A percentile compares a stretch with the other conserved stretches of the same genome.
Conservation (phyloP, 495 filamentous ascomycete genomes). For the Tuber brumale region DNA sequence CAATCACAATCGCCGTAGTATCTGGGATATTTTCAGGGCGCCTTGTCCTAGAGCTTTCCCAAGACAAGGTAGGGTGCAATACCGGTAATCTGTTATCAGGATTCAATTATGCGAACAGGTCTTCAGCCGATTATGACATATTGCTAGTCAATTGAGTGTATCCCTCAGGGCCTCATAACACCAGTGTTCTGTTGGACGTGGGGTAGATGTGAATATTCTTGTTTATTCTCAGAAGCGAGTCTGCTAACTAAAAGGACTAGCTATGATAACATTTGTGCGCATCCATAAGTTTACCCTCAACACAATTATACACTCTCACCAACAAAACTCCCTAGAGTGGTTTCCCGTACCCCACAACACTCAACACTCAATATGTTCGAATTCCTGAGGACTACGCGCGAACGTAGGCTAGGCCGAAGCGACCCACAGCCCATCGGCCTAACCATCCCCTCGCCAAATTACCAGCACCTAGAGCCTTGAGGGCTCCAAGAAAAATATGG, state of each 20-base stretch:
- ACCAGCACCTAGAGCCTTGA: neutral
- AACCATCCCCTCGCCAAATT: neutral
- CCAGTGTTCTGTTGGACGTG: too few relatives aligned
- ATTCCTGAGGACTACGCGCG: neutral
- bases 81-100: neutral
- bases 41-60: neutral
- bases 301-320: too few relatives aligned
- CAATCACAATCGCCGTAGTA: neutral
- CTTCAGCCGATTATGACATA: neutral
- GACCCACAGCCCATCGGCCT: neutral
- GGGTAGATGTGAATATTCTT: too few relatives aligned
- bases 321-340: too few relatives aligned
- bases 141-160: neutral
- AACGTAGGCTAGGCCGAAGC: neutral
- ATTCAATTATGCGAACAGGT: neutral
- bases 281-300: too few relatives aligned
- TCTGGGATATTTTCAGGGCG: neutral
- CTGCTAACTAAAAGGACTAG: too few relatives aligned
- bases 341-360: too few relatives aligned
- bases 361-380: too few relatives aligned
- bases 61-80: neutral
- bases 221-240: too few relatives aligned
- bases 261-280: too few relatives aligned
- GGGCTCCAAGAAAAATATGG: neutral
- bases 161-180: neutral